Conservation (phyloP, 1,139 yeast genomes). For the Yamadazyma diospyri region DNA sequence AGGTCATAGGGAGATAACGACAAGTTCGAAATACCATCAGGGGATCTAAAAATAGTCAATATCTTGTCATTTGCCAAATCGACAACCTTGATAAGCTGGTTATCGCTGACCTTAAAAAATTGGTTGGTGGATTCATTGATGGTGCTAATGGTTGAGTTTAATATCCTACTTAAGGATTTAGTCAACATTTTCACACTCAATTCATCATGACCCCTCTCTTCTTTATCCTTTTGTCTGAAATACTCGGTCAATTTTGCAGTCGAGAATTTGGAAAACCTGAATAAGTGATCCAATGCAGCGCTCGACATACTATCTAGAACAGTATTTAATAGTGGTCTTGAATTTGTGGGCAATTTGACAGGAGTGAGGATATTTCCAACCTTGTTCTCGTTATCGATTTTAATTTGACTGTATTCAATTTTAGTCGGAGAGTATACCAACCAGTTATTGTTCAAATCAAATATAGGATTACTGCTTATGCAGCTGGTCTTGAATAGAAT, state of each 20-base stretch:
- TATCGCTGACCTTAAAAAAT: constrained; percentile 20
- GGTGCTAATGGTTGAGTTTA: constrained; percentile 36
- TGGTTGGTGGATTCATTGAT: constrained; percentile 25
- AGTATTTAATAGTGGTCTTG: constrained; percentile 43
- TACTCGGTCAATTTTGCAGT: constrained; percentile 41
- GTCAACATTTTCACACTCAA: constrained; percentile 30
- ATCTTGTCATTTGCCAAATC: constrained; percentile 44
- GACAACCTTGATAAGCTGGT: constrained; percentile 39
- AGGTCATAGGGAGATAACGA: constrained; percentile 64
- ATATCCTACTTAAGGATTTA: constrained; percentile 28
- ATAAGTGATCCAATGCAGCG: constrained; percentile 53
- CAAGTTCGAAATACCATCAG: constrained; percentile 60
- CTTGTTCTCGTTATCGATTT: constrained; percentile 15
- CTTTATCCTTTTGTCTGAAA: constrained; percentile 21
- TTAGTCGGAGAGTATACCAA: constrained; percentile 46
- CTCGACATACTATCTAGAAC: constrained; percentile 48
- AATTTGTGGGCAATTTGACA: constrained; percentile 44
- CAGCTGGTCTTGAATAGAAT: constrained; percentile 33
- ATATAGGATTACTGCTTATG: constrained; percentile 36
- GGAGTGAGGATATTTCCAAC: constrained; percentile 31
- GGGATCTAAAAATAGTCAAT: constrained; percentile 53
- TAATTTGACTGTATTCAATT: constrained; percentile 31
- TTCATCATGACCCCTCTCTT: constrained; percentile 15
- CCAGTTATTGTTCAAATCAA: constrained; percentile 51
- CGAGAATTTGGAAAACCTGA: constrained; percentile 47